Evolutionary conservation across 2,329 filamentous ascomycete species (phyloP), one percentile per base, ranked within the genome.

Genomic region (Stylonectria norvegica): DNA sequence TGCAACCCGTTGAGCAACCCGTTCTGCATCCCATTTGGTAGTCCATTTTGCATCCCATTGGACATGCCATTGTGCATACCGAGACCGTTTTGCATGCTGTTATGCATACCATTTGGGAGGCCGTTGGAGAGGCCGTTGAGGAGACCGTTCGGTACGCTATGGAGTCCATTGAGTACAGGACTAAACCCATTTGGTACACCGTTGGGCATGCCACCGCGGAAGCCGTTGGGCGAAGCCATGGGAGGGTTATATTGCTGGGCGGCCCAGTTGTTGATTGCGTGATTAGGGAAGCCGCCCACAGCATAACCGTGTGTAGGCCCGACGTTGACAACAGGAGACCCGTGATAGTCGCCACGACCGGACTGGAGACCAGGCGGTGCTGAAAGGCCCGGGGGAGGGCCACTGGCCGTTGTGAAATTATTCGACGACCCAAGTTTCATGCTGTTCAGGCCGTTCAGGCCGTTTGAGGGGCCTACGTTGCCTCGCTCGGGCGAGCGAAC

Each of bases 341-440:
- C 43, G 30, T 51, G 53, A 38, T 55, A 61, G 34, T 45, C 45
- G 20, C 40, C 29, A 14, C 59, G 59, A 11, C 55, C 49, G 14
- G 47, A 42, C 11, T 69, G 72, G 22, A 91, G 70, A 10, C 86
- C 87, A 2, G 88, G 86, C 11, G 89, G 89, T 5, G 80, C 81
- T 2, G 79, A 63, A 7, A 96, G 75, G 3, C 90, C 90, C 0
- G 90, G 90, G 10, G 90, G 90, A 17, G 90, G 90, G 0, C 87
- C 83, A 54, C 73, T 85, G 22, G 81, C 80, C 2, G 79, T 80
- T 1, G 81, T 75, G 58, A 88, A 90, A 25, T 77, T 74, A 49
- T 75, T 77, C 17, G 70, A 72, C 12, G 72, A 63, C 22, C 63
- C 68, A 15, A 45, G 28, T 56, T 79, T 76, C 48, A 80, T 71